Percentiles rank a stretch among this genome's conserved stretches.
Conservation (phyloP, 352 stramenopile species). For the Phytophthora macrochlamydospora region DNA sequence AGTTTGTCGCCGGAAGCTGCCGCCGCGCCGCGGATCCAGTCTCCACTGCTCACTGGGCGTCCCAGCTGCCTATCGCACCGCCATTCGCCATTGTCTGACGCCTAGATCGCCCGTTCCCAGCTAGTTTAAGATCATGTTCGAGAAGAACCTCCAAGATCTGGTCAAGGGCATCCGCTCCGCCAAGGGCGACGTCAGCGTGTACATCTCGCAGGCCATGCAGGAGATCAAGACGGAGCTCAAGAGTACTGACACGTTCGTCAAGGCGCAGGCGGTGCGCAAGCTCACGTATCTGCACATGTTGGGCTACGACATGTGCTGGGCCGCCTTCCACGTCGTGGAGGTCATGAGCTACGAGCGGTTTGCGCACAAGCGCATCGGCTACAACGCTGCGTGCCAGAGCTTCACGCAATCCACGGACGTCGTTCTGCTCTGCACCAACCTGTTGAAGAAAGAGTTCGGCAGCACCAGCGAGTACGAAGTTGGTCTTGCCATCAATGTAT, state of each 20-base stretch:
- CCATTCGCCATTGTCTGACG: not conserved
- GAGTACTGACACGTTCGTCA: conserved; percentile 96
- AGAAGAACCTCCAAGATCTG: conserved; percentile 98
- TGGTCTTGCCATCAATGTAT: conserved; percentile 97
- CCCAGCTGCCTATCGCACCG: conserved; percentile 4
- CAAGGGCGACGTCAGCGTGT: conserved; percentile 96
- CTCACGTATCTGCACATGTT: conserved; percentile 98
- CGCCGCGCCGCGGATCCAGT: not conserved
- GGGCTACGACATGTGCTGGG: conserved; percentile 98
- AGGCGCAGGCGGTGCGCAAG: conserved; percentile 97
- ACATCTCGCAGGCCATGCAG: conserved; percentile 97
- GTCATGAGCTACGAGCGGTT: conserved; percentile 97
- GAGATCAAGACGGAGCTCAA: conserved; percentile 99
- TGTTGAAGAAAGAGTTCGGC: conserved; percentile 98
- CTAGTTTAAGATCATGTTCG: conserved; percentile 89
- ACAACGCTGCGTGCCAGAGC: conserved; percentile 95
- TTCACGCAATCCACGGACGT: conserved; percentile 98
- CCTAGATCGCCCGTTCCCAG: not conserved
- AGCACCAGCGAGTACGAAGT: conserved; percentile 95
- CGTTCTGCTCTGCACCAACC: conserved; percentile 98
- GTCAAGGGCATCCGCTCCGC: conserved; percentile 98
- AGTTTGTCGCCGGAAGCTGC: not conserved
- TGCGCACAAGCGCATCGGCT: conserved; percentile 96
- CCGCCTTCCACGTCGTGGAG: conserved; percentile 98
- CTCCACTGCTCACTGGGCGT: conserved; percentile 4